Conservation (phyloP, 495 filamentous ascomycete species). For the Aspergillus coremiiformis region DNA sequence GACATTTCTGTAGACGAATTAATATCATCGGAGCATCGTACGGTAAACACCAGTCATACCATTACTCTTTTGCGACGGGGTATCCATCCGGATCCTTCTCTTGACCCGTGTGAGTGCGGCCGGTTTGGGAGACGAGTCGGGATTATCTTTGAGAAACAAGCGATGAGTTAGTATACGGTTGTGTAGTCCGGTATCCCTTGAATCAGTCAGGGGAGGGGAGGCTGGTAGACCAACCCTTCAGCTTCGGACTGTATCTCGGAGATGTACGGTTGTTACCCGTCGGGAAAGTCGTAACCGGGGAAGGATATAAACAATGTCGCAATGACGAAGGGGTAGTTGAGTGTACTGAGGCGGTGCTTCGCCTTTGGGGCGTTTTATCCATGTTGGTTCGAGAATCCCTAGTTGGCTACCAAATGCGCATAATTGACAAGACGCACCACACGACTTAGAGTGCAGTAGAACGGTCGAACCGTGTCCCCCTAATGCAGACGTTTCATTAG, state of each 20-base stretch:
- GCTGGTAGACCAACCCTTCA: conserved; percentile 20
- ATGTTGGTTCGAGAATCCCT: conserved; percentile 17
- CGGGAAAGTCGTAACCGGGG: conserved; percentile 14
- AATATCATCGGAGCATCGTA: background rate
- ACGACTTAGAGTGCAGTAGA: conserved; percentile 17
- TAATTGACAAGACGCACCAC: conserved; percentile 26
- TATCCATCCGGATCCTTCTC: conserved; percentile 31
- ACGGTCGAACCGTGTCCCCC: conserved; percentile 12
- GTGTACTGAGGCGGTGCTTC: conserved; percentile 23
- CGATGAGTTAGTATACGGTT: conserved; percentile 3
- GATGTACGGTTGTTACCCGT: conserved; percentile 16
- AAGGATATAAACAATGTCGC: conserved; percentile 24
- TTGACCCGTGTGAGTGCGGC: conserved; percentile 33
- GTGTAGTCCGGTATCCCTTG: conserved; percentile 2
- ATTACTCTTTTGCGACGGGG: conserved; percentile 22
- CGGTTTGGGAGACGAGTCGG: conserved; percentile 27
- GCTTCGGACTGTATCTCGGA: conserved; percentile 12
- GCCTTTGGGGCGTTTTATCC: conserved; percentile 25
- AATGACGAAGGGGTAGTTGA: conserved; percentile 19
- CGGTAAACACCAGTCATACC: conserved; percentile 10
- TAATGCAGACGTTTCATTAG: conserved; percentile 4
- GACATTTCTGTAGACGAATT: conserved; percentile 23
- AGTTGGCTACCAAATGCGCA: conserved; percentile 16
- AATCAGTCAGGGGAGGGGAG: conserved; percentile 2
- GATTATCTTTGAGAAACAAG: conserved; percentile 10